A percentile compares a stretch with the other conserved stretches of the same genome.
These are phyloP conservation scores for Clitoria ternatea DNA, from an alignment of 306 rosid genomes.

Conservation along the genomic window DNA sequence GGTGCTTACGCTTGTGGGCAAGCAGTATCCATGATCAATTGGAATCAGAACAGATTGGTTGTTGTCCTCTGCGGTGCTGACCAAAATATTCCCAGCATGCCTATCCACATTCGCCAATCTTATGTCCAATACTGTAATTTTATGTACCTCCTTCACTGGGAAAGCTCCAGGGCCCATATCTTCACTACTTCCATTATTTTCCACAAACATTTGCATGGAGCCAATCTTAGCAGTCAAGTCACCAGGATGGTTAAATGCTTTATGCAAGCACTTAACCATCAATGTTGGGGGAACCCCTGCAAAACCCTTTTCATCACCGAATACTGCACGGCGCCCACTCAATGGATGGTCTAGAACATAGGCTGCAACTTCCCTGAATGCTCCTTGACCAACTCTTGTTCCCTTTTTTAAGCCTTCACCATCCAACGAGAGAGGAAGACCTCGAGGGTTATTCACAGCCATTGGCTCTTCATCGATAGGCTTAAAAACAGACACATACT, in stretches of 20 bases:
- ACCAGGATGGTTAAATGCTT: constrained; percentile 56
- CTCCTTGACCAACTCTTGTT: constrained; percentile 86
- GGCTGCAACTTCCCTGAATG: constrained; percentile 91
- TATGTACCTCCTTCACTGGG: constrained; percentile 81
- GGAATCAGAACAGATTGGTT: constrained; percentile 60
- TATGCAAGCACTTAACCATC: constrained; percentile 55
- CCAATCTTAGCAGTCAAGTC: constrained; percentile 66
- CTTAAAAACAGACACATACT: constrained; percentile 71
- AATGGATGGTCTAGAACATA: constrained; percentile 77
- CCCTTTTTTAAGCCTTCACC: constrained; percentile 89
- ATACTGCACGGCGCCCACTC: constrained; percentile 42
- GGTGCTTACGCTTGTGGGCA: constrained; percentile 74
- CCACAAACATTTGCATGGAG: constrained; percentile 77
- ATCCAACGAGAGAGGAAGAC: constrained; percentile 68
- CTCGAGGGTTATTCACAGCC: constrained; percentile 84
- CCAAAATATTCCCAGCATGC: constrained; percentile 82
- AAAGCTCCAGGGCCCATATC: constrained; percentile 81
- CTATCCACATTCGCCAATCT: constrained; percentile 89
- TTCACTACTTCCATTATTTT: constrained; percentile 81
- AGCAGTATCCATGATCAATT: constrained; percentile 93
- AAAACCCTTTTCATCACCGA: constrained; percentile 57
- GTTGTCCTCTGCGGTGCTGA: constrained; percentile 43
- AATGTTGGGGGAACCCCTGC: constrained; percentile 91
- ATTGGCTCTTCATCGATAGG: constrained; percentile 95
- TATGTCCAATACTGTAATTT: constrained; percentile 73